Evolutionary conservation across 768 basidiomycete species (phyloP).

Genomic region (Phallus indusiatus): DNA sequence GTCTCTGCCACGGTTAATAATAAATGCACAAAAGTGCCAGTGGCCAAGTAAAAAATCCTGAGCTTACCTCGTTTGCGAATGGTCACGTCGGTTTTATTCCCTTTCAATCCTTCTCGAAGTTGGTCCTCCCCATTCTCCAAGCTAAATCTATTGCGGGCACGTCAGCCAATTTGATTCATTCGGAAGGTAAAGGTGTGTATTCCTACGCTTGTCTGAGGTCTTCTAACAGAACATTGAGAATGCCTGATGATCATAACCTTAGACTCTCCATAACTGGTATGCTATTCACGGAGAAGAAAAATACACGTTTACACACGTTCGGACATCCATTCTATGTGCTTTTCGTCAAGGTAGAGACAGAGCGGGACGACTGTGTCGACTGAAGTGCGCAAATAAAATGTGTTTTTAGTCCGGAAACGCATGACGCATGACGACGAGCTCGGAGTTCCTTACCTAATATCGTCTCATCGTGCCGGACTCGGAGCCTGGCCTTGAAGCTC

Average conservation of each 20-base stretch:
- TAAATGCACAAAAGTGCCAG: not conserved
- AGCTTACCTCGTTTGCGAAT: not conserved
- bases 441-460: too few relatives aligned
- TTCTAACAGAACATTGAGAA: conserved; percentile 71
- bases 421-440: conserved; percentile 27
- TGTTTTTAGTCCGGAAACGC: conserved; percentile 64
- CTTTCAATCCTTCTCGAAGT: not conserved
- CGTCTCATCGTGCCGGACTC: too few relatives aligned
- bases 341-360: conserved; percentile 86
- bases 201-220: conserved; percentile 66
- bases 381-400: conserved; percentile 77
- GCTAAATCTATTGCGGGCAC: not conserved
- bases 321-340: conserved; percentile 87
- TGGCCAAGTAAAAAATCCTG: not conserved
- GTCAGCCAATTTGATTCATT: not conserved
- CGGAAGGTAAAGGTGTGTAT: conserved; percentile 2
- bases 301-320: conserved; percentile 30
- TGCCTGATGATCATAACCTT: conserved; percentile 9
- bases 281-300: not conserved
- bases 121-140: not conserved
- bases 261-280: not conserved
- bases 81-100: not conserved
- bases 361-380: conserved; percentile 64
- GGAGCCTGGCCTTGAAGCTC: too few relatives aligned
- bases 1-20: conserved; percentile 39